Conservation (phyloP, 2,329 filamentous ascomycete species). For the Daldinia sp. region DNA sequence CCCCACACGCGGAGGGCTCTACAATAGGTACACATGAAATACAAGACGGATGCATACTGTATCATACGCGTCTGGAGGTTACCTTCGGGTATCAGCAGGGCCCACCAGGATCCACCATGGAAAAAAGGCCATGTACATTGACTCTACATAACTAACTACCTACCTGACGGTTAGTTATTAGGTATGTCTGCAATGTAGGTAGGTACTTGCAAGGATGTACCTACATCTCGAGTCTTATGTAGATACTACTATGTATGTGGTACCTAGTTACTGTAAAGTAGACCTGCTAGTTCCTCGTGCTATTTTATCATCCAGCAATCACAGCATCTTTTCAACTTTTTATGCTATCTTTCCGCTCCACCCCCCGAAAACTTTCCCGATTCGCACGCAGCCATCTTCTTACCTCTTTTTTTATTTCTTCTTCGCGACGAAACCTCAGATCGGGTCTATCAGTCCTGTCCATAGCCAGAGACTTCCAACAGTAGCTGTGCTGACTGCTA, state of each 20-base stretch:
- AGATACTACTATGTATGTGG: too few relatives aligned
- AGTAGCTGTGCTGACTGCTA: slow-evolving; percentile 16
- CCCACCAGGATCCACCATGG: slow-evolving; percentile 2
- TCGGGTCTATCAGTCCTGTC: slow-evolving; percentile 11
- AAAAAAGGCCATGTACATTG: slow-evolving; percentile 16
- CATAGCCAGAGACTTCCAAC: neutral
- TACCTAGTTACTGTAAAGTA: too few relatives aligned
- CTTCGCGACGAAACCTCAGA: slow-evolving; percentile 4
- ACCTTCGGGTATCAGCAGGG: slow-evolving; percentile 7
- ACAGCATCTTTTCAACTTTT: slow-evolving; percentile 18
- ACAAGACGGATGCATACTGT: neutral
- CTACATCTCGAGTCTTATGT: too few relatives aligned
- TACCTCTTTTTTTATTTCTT: slow-evolving; percentile 7
- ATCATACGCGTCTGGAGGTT: neutral
- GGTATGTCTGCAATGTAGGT: too few relatives aligned
- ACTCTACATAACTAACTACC: too few relatives aligned
- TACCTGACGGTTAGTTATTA: too few relatives aligned
- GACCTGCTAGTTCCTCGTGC: neutral
- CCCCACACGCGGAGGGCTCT: slow-evolving; percentile 6
- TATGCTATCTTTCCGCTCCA: slow-evolving; percentile 33
- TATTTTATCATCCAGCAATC: slow-evolving; percentile 14
- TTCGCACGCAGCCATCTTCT: slow-evolving; percentile 23
- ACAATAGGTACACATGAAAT: slow-evolving; percentile 6
- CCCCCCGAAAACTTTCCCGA: slow-evolving; percentile 21
- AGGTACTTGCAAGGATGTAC: too few relatives aligned